These are phyloP conservation scores for Candida chilensis DNA, from an alignment of 805 yeast species.

Conservation along the genomic window DNA sequence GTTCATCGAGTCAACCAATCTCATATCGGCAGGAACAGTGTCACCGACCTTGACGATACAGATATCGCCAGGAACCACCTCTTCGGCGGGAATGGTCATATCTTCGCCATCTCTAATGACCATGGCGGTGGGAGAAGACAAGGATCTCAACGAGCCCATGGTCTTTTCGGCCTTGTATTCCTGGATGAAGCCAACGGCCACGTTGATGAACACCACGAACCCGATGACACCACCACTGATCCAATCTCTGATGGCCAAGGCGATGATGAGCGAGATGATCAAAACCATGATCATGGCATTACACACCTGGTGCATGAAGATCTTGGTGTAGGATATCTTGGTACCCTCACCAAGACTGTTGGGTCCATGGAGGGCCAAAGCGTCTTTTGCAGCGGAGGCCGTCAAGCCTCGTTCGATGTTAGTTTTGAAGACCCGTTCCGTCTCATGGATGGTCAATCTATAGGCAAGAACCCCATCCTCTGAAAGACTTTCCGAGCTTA, in stretches of 20 bases:
- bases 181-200: conserved; percentile 59
- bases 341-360: conserved; percentile 56
- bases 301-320: conserved; percentile 57
- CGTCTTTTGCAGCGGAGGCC: conserved; percentile 8
- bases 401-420: conserved; percentile 11
- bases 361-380: conserved; percentile 34
- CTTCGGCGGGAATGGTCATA: conserved; percentile 47
- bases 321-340: conserved; percentile 41
- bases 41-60: conserved; percentile 60
- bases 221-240: conserved; percentile 77
- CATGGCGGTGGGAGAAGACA: conserved; percentile 64
- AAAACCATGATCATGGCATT: conserved; percentile 76
- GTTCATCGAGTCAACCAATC: conserved; percentile 48
- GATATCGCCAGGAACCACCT: conserved; percentile 69
- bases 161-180: conserved; percentile 72
- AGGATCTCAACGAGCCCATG: conserved; percentile 61
- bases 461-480: too few species aligned
- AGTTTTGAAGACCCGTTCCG: conserved; percentile 7
- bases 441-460: conserved; percentile 8
- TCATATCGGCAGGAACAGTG: conserved; percentile 66
- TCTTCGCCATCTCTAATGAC: conserved; percentile 56
- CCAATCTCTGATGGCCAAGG: conserved; percentile 70
- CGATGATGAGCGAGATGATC: conserved; percentile 59
- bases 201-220: conserved; percentile 55
- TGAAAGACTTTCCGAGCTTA: too few species aligned